Evolutionary conservation across 2,329 filamentous ascomycete genomes (phyloP).

Genomic region (Blumeriella jaapii): DNA sequence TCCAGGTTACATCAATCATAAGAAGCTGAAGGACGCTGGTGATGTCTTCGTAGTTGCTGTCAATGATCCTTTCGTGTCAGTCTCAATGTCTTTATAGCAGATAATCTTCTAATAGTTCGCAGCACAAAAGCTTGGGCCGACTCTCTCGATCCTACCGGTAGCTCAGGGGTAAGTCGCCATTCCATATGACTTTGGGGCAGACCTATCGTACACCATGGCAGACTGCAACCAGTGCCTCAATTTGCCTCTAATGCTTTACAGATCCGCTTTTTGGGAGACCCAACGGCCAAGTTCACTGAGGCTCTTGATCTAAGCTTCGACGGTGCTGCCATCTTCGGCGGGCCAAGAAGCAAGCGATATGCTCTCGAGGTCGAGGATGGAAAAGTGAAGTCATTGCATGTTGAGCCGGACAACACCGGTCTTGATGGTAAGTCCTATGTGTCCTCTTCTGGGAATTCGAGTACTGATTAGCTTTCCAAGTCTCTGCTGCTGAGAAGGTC

Average conservation of each 20-base stretch:
- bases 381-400: conserved; percentile 67
- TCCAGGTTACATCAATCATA: conserved; percentile 74
- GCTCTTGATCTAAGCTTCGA: conserved; percentile 78
- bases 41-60: conserved; percentile 83
- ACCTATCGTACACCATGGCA: too few species aligned
- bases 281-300: conserved; percentile 67
- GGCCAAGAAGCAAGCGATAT: conserved; percentile 76
- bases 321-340: conserved; percentile 66
- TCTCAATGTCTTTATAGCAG: conserved; percentile 10
- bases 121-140: conserved; percentile 87
- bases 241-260: conserved; percentile 31
- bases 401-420: conserved; percentile 84
- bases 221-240: too few species aligned
- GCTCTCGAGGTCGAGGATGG: conserved; percentile 74
- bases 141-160: conserved; percentile 60
- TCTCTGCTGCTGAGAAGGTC: conserved; percentile 38
- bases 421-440: conserved; percentile 46
- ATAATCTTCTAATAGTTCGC: background rate
- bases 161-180: conserved; percentile 56
- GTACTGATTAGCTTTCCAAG: conserved; percentile 23
- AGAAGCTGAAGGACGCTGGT: conserved; percentile 66
- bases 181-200: background rate
- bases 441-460: background rate
- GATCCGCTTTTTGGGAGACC: conserved; percentile 85
- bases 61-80: conserved; percentile 91